Base-by-base conservation (phyloP, 768 basidiomycete genomes). In the Pleurotus salmoneostramineus region DNA sequence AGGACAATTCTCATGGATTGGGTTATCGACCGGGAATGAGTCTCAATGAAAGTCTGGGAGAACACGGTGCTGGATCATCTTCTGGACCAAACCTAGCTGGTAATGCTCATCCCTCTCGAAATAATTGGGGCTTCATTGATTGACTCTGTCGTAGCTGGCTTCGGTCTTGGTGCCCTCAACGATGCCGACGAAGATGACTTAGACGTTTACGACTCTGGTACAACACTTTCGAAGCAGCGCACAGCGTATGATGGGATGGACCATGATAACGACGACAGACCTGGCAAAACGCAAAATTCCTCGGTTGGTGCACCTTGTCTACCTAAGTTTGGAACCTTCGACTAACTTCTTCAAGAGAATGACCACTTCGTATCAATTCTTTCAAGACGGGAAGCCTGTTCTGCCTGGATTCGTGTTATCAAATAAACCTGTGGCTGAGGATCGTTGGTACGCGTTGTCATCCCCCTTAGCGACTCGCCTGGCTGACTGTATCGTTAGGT, bases 131-230 rank as follows among this genome's bases (percentile, higher is more conserved):
- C 6, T 8, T 45, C 15, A 7, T 49, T 27, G 27, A 49, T n/a
- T 56, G 47, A 43, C n/a, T 49, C 2, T 31, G 43, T 58, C 45
- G 60, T 56, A 90, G 91, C 87, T 66, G 93, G 93, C 1, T 96
- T 95, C 65, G 94, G 93, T 37, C 76, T 95, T 14, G 93, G 93
- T 4, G 92, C 91, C 1, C 71, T 94, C 14, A 97, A 96, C 65
- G 95, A 97, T 56, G 95, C 93, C 2, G 95, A 98, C 50, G 93
- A 95, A 48, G 95, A 98, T 66, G 95, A 95, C 66, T 54, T 92
- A 35, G 93, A 95, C 62, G 77, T 94, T 4, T 95, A 95, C 63
- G 91, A 93, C 63, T 72, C 75, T 4, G 34, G 12, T 40, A 64
- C 62, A 1, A 56, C 69, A 34, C 65, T 66, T 11, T 63, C 64